Evolutionary conservation across 805 yeast genomes (phyloP), one percentile per base, ranked within the genome.

Genomic region (Saturnispora galanensis): DNA sequence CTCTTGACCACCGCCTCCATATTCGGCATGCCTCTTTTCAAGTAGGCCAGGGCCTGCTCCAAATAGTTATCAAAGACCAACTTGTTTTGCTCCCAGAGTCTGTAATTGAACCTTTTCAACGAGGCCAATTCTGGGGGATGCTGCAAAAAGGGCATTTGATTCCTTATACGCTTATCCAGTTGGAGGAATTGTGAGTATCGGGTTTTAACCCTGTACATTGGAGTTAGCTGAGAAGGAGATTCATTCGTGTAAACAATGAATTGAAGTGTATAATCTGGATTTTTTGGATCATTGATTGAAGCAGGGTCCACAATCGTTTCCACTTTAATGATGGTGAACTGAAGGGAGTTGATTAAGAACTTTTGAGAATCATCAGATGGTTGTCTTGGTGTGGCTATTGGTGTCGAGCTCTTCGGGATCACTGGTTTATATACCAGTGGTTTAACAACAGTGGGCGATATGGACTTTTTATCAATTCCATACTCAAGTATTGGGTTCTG

Each of bases 161-260:
- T 74, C 50, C 87, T 68, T 10, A 86, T 65, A 34, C 71, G 75
- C 17, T 64, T 60, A 60, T 87, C 94, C 49, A 89, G 69, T 9
- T 70, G 67, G 5, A 67, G 50, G n/a, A 90, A 64, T 52, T 80
- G 81, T 1, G 74, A 64, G 47, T 78, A 73, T 2, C 77, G 61
- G 55, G 87, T 87, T 35, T 77, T 67, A 43, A 86, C 77, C 52
- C 79, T 71, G 82, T 95, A 89, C 37, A 63, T 52, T 29, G 63
- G 64, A 30, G 57, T 62, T 68, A 84, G 73, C 53, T 80, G 86
- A 6, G 54, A 51, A 48, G 78, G 78, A 34, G 69, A 63, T 18
- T 70, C 77, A 31, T 79, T 71, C 52, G 84, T 90, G 38, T 72
- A 65, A 4, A 84, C 77, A 13, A 81, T 71, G 44, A 89, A 70